Conservation (phyloP, 1,284 basidiomycete genomes). For the Lentinula novae-zelandiae region DNA sequence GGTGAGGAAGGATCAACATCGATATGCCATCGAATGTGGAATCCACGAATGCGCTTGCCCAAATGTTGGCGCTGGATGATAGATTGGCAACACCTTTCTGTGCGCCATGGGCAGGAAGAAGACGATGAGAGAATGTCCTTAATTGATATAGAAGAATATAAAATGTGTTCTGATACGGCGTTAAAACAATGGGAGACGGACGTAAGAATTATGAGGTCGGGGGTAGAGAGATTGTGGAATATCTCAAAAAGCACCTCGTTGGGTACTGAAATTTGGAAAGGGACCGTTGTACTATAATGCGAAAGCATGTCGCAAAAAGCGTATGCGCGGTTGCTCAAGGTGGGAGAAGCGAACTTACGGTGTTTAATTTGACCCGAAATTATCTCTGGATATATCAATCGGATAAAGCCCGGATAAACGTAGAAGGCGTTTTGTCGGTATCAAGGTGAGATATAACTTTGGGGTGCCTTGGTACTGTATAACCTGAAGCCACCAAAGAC, state of each 20-base stretch:
- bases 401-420: conserved; percentile 11
- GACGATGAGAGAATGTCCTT: conserved; percentile 41
- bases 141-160: conserved; percentile 51
- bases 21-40: conserved; percentile 54
- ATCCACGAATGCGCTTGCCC: conserved; percentile 36
- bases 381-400: conserved; percentile 5
- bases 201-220: conserved; percentile 36
- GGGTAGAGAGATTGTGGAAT: conserved; percentile 40
- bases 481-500: no score
- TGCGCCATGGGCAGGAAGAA: conserved; percentile 39
- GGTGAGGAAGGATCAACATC: conserved; percentile 26
- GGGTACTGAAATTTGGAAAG: conserved; percentile 34
- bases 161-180: conserved; percentile 51
- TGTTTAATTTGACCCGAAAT: neutral
- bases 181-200: conserved; percentile 48
- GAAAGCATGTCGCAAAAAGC: conserved; percentile 15
- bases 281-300: conserved; percentile 31
- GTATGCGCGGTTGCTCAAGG: neutral
- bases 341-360: conserved; percentile 1
- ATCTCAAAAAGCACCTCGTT: conserved; percentile 57
- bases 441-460: neutral
- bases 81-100: conserved; percentile 50
- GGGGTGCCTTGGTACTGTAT: neutral
- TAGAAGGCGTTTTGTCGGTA: conserved; percentile 13
- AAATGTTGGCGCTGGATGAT: conserved; percentile 44